Percentiles rank a stretch among this genome's conserved stretches.
phyloP scores from a whole-genome alignment of 2,329 filamentous ascomycete genomes.

The Ceratocystis albifundus region DNA sequence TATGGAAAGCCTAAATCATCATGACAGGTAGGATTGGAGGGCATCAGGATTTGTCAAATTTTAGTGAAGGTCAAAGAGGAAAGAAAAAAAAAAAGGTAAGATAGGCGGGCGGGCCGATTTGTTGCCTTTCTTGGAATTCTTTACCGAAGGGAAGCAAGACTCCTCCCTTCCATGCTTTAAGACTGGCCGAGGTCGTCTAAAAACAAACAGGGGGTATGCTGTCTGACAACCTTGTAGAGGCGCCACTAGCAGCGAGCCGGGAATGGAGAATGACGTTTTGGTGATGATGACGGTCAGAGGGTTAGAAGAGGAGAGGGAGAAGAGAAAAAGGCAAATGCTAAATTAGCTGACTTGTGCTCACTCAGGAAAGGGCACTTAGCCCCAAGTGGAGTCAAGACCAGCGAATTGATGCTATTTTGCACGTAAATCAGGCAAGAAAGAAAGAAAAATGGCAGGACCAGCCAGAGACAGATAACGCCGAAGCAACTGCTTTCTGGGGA shows the following conservation, averaged over 20 bases:
- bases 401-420: neutral
- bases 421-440: neutral
- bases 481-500: neutral
- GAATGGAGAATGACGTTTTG: neutral
- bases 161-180: neutral
- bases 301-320: neutral
- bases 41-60: neutral
- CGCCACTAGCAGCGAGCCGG: neutral
- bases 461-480: neutral
- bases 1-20: neutral
- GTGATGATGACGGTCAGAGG: neutral
- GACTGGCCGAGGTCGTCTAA: neutral
- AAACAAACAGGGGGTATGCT: neutral
- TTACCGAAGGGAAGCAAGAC: neutral
- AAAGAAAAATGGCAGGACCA: neutral
- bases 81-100: no score
- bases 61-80: conserved; percentile 1
- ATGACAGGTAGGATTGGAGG: neutral
- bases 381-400: neutral
- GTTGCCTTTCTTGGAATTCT: conserved; percentile 6
- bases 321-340: neutral
- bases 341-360: neutral
- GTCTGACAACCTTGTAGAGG: neutral
- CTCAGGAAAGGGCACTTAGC: neutral
- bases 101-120: neutral